Conservation (phyloP, 176 grass and related monocot species). For the Microstegium vimineum region DNA sequence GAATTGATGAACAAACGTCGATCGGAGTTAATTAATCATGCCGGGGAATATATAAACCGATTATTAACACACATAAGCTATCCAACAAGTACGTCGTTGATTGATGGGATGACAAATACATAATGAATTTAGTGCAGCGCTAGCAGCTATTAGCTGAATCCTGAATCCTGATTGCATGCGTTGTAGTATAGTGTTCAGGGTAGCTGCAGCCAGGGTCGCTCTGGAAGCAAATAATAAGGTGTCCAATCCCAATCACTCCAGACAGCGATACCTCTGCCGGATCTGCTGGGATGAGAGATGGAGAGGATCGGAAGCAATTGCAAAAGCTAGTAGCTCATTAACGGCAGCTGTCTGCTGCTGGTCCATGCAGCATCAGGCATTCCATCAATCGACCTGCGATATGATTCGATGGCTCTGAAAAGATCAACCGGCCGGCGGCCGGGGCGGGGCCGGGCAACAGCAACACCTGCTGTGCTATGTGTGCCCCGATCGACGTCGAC, state of each 20-base stretch:
- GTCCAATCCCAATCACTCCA: constrained; percentile 45
- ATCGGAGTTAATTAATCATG: constrained; percentile 29
- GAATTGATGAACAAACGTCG: neutral
- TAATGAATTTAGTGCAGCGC: neutral
- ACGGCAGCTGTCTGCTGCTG: constrained; percentile 6
- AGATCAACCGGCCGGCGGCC: neutral
- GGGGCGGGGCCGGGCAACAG: too few species aligned
- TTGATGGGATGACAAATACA: neutral
- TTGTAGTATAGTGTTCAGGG: too few species aligned
- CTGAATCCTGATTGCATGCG: neutral
- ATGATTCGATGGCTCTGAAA: constrained; percentile 20
- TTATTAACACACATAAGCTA: constrained; percentile 2
- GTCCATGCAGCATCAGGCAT: neutral
- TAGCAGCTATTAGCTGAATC: neutral
- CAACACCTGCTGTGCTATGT: too few species aligned
- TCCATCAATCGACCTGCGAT: neutral
- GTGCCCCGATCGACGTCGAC: neutral
- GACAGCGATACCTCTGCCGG: constrained; percentile 29
- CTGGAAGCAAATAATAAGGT: constrained; percentile 29
- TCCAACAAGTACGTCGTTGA: neutral
- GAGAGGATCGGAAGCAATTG: constrained; percentile 18
- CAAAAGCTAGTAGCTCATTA: neutral
- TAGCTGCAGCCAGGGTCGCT: constrained; percentile 25
- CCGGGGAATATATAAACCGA: neutral
- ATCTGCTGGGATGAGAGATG: neutral